Evolutionary conservation across 192 early-diverging fungal species (phyloP).

Genomic region (Backusella mclennaniae): DNA sequence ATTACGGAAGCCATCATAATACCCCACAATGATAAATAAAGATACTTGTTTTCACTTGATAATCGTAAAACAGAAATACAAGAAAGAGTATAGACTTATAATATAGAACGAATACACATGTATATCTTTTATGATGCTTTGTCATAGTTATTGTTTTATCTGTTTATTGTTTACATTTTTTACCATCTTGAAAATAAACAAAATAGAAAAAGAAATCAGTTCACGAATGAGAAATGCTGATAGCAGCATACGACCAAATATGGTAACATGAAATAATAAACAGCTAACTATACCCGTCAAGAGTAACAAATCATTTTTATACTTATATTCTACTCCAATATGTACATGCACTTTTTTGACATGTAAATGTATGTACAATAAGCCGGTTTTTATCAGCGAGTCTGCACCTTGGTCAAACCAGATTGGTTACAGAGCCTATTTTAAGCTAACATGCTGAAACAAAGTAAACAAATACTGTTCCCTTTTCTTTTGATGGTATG

Average conservation of each 20-base stretch:
- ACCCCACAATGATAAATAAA: too few species aligned
- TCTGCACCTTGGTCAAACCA: conserved; percentile 1
- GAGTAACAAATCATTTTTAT: background rate
- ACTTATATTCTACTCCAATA: background rate
- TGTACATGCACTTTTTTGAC: background rate
- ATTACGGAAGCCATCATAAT: too few species aligned
- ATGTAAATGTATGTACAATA: background rate
- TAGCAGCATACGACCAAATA: background rate
- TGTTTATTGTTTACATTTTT: background rate
- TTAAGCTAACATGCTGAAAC: background rate
- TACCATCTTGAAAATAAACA: background rate
- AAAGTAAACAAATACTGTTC: background rate
- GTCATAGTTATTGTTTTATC: too few species aligned
- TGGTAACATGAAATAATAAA: background rate
- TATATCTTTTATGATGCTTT: background rate
- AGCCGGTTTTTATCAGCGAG: background rate
- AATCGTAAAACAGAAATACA: too few species aligned
- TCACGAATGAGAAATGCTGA: background rate
- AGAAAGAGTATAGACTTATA: too few species aligned
- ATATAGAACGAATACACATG: too few species aligned
- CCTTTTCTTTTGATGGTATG: background rate
- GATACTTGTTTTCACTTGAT: too few species aligned
- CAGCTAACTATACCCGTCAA: background rate
- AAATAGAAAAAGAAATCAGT: background rate
- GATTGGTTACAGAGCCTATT: background rate